Conservation (phyloP, 306 rosid genomes). For the Rubus idaeus region DNA sequence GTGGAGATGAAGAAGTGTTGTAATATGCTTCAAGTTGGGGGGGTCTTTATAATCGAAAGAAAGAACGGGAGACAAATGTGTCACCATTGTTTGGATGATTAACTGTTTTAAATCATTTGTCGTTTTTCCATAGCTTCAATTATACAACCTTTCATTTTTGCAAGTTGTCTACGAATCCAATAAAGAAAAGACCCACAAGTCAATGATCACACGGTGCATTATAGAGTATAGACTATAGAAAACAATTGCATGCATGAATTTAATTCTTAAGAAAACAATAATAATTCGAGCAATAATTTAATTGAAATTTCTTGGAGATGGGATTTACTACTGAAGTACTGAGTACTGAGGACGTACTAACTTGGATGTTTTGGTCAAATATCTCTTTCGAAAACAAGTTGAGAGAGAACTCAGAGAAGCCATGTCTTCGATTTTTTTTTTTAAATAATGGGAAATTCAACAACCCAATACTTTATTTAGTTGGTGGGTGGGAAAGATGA, state of each 20-base stretch:
- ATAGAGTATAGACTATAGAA: too few relatives aligned
- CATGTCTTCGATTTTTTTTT: too few relatives aligned
- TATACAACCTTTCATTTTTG: not conserved
- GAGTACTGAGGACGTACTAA: not conserved
- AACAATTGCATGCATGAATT: not conserved
- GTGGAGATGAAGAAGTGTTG: not conserved
- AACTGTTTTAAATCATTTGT: not conserved
- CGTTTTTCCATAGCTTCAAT: not conserved
- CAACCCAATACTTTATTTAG: not conserved
- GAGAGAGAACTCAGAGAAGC: too few relatives aligned
- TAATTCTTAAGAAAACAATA: not conserved
- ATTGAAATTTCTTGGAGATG: not conserved
- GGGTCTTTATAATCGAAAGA: not conserved
- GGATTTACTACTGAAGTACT: not conserved
- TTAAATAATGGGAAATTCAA: not conserved
- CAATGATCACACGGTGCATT: not conserved
- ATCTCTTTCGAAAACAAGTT: not conserved
- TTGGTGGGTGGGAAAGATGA: not conserved
- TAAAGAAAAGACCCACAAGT: not conserved
- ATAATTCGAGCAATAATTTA: not conserved
- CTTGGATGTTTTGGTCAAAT: not conserved
- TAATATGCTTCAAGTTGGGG: not conserved
- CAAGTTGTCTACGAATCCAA: not conserved
- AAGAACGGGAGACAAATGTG: not conserved
- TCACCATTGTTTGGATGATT: not conserved